phyloP scores from a whole-genome alignment of 768 basidiomycete genomes.

The Mrakia frigida region DNA sequence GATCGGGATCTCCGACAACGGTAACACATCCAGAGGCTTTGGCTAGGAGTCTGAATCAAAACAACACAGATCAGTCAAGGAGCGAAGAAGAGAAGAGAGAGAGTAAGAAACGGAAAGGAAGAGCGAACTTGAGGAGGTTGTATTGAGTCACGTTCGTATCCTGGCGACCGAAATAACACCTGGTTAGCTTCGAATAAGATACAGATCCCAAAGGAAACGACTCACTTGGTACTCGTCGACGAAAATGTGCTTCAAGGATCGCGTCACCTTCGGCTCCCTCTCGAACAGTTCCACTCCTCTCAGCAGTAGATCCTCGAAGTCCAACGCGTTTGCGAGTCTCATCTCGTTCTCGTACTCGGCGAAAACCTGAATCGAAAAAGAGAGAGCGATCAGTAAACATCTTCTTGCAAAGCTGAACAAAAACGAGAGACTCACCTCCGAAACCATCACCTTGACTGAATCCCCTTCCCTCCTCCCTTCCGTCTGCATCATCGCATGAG shows the following conservation, averaged over 20 bases:
- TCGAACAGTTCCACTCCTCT: constrained; percentile 46
- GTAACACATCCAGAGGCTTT: constrained; percentile 47
- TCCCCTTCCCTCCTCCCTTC: too few relatives aligned
- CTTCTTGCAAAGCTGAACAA: too few relatives aligned
- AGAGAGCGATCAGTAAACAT: too few relatives aligned
- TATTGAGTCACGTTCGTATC: constrained; percentile 82
- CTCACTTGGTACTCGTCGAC: constrained; percentile 72
- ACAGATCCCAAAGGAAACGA: background rate
- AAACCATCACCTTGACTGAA: too few relatives aligned
- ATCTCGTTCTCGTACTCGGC: constrained; percentile 62
- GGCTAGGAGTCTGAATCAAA: background rate
- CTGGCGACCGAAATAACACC: constrained; percentile 46
- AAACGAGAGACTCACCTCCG: too few relatives aligned
- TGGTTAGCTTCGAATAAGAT: background rate
- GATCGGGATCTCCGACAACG: constrained; percentile 86
- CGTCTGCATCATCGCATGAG: too few relatives aligned
- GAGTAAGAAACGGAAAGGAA: background rate
- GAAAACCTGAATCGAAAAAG: constrained; percentile 48
- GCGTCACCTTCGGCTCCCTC: constrained; percentile 52
- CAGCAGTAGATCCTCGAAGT: constrained; percentile 76
- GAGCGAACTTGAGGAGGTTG: constrained; percentile 56
- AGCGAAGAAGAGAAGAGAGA: background rate
- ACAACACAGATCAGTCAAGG: background rate
- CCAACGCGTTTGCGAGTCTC: constrained; percentile 61
- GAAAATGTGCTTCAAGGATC: constrained; percentile 54